Conservation (phyloP, 805 yeast species). For the Metschnikowia kunwiensis region DNA sequence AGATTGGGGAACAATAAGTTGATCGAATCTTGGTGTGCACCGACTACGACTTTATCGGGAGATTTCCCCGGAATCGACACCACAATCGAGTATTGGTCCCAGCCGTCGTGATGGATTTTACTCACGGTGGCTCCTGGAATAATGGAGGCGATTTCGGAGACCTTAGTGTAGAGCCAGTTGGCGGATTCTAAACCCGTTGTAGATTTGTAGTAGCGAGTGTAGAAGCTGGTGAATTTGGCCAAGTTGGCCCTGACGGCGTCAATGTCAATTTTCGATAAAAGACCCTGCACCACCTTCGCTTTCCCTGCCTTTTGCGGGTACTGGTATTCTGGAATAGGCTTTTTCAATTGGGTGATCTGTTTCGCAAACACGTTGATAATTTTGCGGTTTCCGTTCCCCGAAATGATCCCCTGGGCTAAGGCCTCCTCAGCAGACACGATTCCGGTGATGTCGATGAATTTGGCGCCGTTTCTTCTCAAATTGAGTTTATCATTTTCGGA, state of each 20-base stretch:
- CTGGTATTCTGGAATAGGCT: constrained; percentile 32
- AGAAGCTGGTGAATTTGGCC: constrained; percentile 63
- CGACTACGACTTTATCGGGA: constrained; percentile 63
- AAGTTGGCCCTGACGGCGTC: constrained; percentile 50
- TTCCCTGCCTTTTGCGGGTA: constrained; percentile 52
- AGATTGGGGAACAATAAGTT: constrained; percentile 68
- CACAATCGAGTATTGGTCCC: constrained; percentile 78
- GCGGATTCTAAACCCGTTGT: constrained; percentile 69
- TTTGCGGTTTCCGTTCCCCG: constrained; percentile 14
- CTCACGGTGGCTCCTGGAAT: constrained; percentile 23
- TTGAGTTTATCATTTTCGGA: constrained; percentile 36
- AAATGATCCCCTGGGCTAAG: constrained; percentile 24
- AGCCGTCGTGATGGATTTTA: constrained; percentile 58
- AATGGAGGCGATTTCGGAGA: constrained; percentile 37
- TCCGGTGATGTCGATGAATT: constrained; percentile 65
- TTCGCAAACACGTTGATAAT: constrained; percentile 24
- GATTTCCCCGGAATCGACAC: constrained; percentile 56
- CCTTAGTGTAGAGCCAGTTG: constrained; percentile 57
- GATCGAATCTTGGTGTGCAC: constrained; percentile 86
- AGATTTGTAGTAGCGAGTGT: constrained; percentile 73
- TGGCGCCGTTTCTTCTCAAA: constrained; percentile 42
- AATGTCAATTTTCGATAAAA: constrained; percentile 45
- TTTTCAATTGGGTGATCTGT: constrained; percentile 25
- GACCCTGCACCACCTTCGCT: constrained; percentile 34
- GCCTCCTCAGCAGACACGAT: constrained; percentile 38